Evolutionary conservation across 2,329 filamentous ascomycete genomes (phyloP), one percentile per base, ranked within the genome.

Genomic region (Metarhizium album): DNA sequence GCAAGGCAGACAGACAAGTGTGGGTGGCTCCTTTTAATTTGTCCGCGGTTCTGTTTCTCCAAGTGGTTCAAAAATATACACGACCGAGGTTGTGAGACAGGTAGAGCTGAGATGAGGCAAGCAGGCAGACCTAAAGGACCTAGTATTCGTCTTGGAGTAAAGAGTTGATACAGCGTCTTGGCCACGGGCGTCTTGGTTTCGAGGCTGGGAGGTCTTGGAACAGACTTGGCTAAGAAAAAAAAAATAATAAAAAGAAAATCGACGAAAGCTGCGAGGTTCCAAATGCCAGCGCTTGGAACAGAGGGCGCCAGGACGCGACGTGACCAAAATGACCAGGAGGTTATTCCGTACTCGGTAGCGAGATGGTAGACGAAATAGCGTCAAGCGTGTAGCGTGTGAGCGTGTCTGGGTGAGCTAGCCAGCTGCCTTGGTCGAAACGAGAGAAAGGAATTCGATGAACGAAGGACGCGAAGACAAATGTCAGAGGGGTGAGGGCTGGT

Each of bases 381-480:
- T 46, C 23, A 37, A 37, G 47, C 40, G 43, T 14, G 31, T 42
- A 46, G 23, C n/a, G n/a, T n/a, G n/a, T n/a, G n/a, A n/a, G n/a
- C n/a, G n/a, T 50, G 46, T 45, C 42, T 20, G 47, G 42, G 38
- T 38, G 37, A 35, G 48, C 42, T 50, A 14, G 6, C 27, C 27
- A n/a, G 43, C 31, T 18, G 47, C n/a, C 11, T 23, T 20, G 48
- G 22, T 47, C 45, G 52, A 47, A 47, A 52, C 47, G 49, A 53
- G 51, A 50, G 49, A 51, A 46, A 53, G 55, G 55, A 57, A 55
- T 55, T 53, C 55, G 49, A 54, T 53, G 42, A 49, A 42, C 13
- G 53, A 51, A 22, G 48, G 46, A 48, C 48, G 20, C 49, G 23
- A 45, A 40, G 48, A 16, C 42, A 20, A n/a, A 18, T 29, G 35